Evolutionary conservation across 2,329 filamentous ascomycete genomes (phyloP), one percentile per base, ranked within the genome.

Genomic region (Onygena corvina): DNA sequence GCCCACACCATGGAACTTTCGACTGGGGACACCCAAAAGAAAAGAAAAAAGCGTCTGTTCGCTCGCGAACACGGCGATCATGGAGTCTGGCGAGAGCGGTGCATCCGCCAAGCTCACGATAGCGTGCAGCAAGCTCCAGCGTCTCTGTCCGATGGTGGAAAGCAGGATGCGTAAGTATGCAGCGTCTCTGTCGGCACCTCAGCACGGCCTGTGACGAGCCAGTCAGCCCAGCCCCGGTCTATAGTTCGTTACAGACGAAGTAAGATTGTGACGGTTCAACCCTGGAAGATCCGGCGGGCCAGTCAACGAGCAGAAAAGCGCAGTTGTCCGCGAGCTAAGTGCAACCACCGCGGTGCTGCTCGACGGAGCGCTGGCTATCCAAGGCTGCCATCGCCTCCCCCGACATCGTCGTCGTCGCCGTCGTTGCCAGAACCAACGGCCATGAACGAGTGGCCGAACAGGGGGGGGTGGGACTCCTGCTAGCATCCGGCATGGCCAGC

Each of bases 321-420:
- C 20, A 27, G 38, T 35, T 14, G 38, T 25, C 36, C 18, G 14
- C 21, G 23, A 25, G 38, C 38, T 42, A 42, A 29, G 38, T 42
- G 38, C 38, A 42, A 42, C 38, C 38, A 42, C 3, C 21, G 8
- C 18, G 21, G 21, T n/a, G 11, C 4, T 42, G 4, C 11, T 8
- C 14, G 38, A n/a, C 21, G 20, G 12, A 12, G 14, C 3, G 38
- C 38, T 42, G 38, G 38, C 21, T 42, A 29, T 42, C 38, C 38
- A 42, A 42, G 38, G 38, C 38, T 42, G 38, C 38, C 38, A 27
- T 42, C 38, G 38, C 38, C 18, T 18, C 18, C 34, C n/a, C n/a
- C n/a, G n/a, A n/a, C n/a, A n/a, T n/a, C n/a, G n/a, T n/a, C n/a
- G n/a, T n/a, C n/a, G n/a, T n/a, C n/a, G n/a, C n/a, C 9, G 16